Evolutionary conservation across 2,329 filamentous ascomycete genomes (phyloP).

Genomic region (Clonostachys rhizophaga): DNA sequence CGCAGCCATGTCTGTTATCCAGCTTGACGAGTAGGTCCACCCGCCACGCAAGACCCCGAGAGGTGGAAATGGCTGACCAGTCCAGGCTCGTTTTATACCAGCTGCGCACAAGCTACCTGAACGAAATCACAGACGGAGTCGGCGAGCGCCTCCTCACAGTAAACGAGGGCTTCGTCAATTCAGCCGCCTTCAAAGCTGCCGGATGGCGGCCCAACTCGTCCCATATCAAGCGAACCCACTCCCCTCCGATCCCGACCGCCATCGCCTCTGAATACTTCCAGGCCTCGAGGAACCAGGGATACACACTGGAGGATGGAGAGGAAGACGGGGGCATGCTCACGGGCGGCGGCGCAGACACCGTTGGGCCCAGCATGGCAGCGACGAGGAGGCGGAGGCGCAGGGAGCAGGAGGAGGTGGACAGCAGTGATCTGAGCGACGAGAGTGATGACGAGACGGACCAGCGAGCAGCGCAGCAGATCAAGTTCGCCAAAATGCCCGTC

Average conservation of each 20-base stretch:
- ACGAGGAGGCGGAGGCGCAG: constrained; percentile 61
- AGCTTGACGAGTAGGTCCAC: constrained; percentile 27
- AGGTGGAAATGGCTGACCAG: constrained; percentile 5
- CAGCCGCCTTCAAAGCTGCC: constrained; percentile 75
- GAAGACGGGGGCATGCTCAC: constrained; percentile 71
- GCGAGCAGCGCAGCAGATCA: constrained; percentile 82
- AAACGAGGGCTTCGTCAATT: constrained; percentile 74
- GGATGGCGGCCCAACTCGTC: constrained; percentile 73
- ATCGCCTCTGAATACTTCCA: constrained; percentile 83
- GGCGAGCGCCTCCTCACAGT: constrained; percentile 80
- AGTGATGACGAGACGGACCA: constrained; percentile 75
- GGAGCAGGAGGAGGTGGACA: constrained; percentile 82
- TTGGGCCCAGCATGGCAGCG: constrained; percentile 62
- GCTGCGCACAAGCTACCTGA: constrained; percentile 74
- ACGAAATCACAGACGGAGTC: constrained; percentile 76
- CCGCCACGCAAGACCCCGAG: background rate
- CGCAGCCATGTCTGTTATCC: constrained; percentile 27
- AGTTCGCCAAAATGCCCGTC: constrained; percentile 93
- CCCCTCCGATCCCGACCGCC: constrained; percentile 78
- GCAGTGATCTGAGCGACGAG: constrained; percentile 79
- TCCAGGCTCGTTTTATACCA: constrained; percentile 76
- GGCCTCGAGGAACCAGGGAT: constrained; percentile 55
- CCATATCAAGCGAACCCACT: constrained; percentile 78
- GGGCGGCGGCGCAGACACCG: constrained; percentile 65
- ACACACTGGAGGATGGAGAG: constrained; percentile 65